Conservation (phyloP, 1,284 basidiomycete genomes). For the Microbotryum silenes-acaulis region DNA sequence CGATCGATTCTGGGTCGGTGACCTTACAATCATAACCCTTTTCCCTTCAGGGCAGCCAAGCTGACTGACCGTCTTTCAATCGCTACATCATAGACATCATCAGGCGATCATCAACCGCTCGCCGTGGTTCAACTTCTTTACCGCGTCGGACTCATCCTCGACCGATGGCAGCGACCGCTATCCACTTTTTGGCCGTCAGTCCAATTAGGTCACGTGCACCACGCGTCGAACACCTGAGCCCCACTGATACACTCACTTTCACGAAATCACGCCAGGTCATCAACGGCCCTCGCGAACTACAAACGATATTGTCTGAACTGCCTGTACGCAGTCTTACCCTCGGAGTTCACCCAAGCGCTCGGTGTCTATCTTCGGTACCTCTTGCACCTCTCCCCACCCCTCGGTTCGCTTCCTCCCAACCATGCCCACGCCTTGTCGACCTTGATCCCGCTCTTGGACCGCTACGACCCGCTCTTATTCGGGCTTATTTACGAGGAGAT, state of each 20-base stretch:
- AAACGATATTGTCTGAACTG: slow-evolving; percentile 54
- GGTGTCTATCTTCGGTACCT: slow-evolving; percentile 40
- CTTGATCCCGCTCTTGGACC: slow-evolving; percentile 62
- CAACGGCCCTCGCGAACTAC: slow-evolving; percentile 9
- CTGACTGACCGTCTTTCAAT: neutral
- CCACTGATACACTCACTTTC: neutral
- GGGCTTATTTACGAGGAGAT: slow-evolving; percentile 78
- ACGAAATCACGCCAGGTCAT: neutral
- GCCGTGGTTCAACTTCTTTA: slow-evolving; percentile 17
- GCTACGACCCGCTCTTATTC: slow-evolving; percentile 74
- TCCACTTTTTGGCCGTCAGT: slow-evolving; percentile 17
- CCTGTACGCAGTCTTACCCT: slow-evolving; percentile 58
- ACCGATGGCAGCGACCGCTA: slow-evolving; percentile 26
- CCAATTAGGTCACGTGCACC: neutral
- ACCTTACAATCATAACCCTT: neutral
- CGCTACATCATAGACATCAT: neutral
- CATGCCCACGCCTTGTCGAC: slow-evolving; percentile 17
- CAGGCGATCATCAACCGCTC: neutral
- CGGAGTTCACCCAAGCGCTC: slow-evolving; percentile 57
- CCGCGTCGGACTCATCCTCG: slow-evolving; percentile 19
- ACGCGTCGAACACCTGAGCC: too few relatives aligned
- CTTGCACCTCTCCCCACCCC: slow-evolving; percentile 38
- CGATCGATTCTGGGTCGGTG: slow-evolving; percentile 9
- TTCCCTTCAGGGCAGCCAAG: neutral
- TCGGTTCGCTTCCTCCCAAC: slow-evolving; percentile 34